Base-by-base conservation (phyloP, 1,284 basidiomycete species). In the Xerocomus amazonicus region DNA sequence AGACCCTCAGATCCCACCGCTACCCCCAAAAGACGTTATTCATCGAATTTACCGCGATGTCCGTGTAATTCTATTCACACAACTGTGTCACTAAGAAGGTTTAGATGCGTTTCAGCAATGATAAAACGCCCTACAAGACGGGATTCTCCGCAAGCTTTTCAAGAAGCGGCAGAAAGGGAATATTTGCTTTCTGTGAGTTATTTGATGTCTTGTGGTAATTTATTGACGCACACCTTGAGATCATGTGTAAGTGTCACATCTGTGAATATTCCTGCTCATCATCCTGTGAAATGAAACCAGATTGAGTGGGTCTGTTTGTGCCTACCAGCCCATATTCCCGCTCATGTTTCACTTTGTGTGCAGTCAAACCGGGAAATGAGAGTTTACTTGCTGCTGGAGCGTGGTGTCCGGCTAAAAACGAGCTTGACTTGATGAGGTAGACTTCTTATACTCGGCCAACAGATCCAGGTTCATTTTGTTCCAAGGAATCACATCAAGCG, bases 41-140 rank as follows among this genome's bases (percentile, higher is more conserved):
- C 84, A 92, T 63, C 73, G 89, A n/a, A 89, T 91, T 33, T 91
- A 91, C 59, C 83, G 89, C 45, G 88, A 91, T 64, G 90, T 91
- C 45, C 47, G 84, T 68, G 7, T 19, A 9, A 14, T 29, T 26
- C 10, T 13, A 31, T 36, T 13, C 17, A 3, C 26, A 19, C n/a
- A 10, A 3, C 32, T 10, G 4, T 49, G 45, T 43, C 19, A 41
- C 39, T 48, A 54, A 16, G 32, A 5, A 13, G 1, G 47, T 31
- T 5, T 55, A 92, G 85, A 70, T 94, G 13, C 81, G 93, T n/a
- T 96, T 96, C 68, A 90, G 89, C 61, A 92, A 92, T 53, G 88
- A 94, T 65, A 92, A 92, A 70, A 95, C 94, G 3, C 94, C 94
- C 0, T 97, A 97, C 73, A 96, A 97, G 71, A 80, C 72, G 4